Conservation (phyloP, 2,329 filamentous ascomycete species). For the Botrytis squamosa region DNA sequence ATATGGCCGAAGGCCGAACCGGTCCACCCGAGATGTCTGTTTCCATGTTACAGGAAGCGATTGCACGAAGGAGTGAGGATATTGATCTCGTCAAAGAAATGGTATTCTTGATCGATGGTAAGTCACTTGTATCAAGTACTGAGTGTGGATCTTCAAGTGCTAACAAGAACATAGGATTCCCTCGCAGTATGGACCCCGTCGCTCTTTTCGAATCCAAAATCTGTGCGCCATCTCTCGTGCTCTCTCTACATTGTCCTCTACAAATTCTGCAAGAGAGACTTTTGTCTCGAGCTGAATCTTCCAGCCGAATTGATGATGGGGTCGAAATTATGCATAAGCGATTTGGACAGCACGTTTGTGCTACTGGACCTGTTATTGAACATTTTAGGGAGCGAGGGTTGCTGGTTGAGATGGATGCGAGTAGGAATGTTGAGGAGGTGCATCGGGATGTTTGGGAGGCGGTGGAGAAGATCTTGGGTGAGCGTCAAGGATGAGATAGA, state of each 20-base stretch:
- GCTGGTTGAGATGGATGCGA: conserved; percentile 6
- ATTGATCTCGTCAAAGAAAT: background rate
- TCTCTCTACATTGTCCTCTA: background rate
- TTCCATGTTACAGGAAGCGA: background rate
- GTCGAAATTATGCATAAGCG: background rate
- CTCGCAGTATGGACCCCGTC: background rate
- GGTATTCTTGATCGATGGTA: conserved; percentile 11
- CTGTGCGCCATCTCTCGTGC: background rate
- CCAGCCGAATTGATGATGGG: conserved; percentile 1
- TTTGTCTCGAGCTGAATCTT: background rate
- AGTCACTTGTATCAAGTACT: background rate
- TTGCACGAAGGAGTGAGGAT: background rate
- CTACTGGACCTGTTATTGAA: conserved; percentile 10
- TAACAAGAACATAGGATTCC: conserved; percentile 11
- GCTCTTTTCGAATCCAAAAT: background rate
- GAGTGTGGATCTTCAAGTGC: background rate
- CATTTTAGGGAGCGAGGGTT: background rate
- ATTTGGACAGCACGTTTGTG: background rate
- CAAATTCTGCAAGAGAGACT: conserved; percentile 1
- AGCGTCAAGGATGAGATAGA: background rate
- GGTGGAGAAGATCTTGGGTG: background rate
- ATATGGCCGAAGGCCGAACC: conserved; percentile 6
- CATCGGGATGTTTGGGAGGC: background rate
- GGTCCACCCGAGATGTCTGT: conserved; percentile 13
- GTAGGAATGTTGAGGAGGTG: background rate